Conservation (phyloP, 1,284 basidiomycete genomes). For the Coriolopsis trogii region DNA sequence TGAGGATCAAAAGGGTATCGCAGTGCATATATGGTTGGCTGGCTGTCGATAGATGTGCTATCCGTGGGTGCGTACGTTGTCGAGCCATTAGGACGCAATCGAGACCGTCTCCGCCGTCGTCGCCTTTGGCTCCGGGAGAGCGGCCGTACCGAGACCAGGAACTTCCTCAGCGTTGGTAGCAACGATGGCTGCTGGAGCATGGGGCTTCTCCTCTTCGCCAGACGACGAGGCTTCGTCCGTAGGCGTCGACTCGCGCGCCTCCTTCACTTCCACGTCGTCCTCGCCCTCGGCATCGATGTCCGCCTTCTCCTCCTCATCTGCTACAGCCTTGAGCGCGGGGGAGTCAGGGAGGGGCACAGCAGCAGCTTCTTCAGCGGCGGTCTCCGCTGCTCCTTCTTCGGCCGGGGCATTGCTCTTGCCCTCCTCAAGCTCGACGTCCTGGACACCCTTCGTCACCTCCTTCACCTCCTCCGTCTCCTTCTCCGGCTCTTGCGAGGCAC, state of each 20-base stretch:
- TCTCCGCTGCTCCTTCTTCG: constrained; percentile 12
- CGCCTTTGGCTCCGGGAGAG: constrained; percentile 2
- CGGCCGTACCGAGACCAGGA: constrained; percentile 19
- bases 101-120: background rate
- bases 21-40: constrained; percentile 1
- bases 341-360: constrained; percentile 55
- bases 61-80: too few species aligned
- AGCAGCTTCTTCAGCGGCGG: constrained; percentile 43
- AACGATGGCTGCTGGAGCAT: background rate
- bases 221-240: constrained; percentile 3
- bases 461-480: constrained; percentile 58
- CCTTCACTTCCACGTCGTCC: constrained; percentile 9
- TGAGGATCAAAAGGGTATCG: background rate
- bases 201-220: constrained; percentile 2
- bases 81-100: too few species aligned
- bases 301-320: constrained; percentile 12
- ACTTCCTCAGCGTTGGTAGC: constrained; percentile 20
- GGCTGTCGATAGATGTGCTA: too few species aligned
- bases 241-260: constrained; percentile 3
- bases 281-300: constrained; percentile 1
- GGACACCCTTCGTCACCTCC: constrained; percentile 70
- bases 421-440: constrained; percentile 63
- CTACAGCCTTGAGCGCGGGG: constrained; percentile 29
- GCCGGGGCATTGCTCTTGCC: constrained; percentile 41
- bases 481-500: constrained; percentile 17